Conservation (phyloP, 257 asterid species). For the Gentiana straminea region DNA sequence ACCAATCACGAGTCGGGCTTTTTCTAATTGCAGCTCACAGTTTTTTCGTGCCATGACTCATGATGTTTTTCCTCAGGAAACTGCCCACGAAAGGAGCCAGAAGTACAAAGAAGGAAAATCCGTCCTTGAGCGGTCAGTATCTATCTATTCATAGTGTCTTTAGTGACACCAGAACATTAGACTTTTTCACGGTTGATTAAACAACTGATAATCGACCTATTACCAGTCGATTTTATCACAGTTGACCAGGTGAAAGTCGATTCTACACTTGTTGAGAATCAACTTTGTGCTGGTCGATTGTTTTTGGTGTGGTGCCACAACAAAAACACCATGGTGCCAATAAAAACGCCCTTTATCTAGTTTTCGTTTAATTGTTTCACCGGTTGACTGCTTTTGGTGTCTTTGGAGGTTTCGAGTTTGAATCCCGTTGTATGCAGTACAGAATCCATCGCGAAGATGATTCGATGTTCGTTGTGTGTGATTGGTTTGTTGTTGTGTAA, state of each 20-base stretch:
- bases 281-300: too few relatives aligned
- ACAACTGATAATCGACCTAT: background rate
- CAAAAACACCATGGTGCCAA: too few relatives aligned
- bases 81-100: slow-evolving; percentile 71
- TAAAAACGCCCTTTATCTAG: too few relatives aligned
- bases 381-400: too few relatives aligned
- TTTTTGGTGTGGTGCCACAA: too few relatives aligned
- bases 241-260: background rate
- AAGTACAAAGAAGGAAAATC: slow-evolving; percentile 98
- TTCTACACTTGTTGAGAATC: background rate
- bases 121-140: slow-evolving; percentile 76
- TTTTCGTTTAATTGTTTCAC: too few relatives aligned
- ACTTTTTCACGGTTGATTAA: background rate
- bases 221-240: background rate
- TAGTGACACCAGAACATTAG: too few relatives aligned
- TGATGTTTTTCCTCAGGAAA: slow-evolving; percentile 20
- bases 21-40: background rate
- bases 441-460: too few relatives aligned
- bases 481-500: too few relatives aligned
- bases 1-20: background rate
- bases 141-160: background rate
- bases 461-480: too few relatives aligned
- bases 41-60: background rate
- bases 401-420: too few relatives aligned
- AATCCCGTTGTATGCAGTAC: too few relatives aligned